A percentile compares a stretch with the other conserved stretches of the same genome.
These are phyloP conservation scores for Podila epicladia DNA, from an alignment of 192 early-diverging fungal species.

Conservation along the genomic window DNA sequence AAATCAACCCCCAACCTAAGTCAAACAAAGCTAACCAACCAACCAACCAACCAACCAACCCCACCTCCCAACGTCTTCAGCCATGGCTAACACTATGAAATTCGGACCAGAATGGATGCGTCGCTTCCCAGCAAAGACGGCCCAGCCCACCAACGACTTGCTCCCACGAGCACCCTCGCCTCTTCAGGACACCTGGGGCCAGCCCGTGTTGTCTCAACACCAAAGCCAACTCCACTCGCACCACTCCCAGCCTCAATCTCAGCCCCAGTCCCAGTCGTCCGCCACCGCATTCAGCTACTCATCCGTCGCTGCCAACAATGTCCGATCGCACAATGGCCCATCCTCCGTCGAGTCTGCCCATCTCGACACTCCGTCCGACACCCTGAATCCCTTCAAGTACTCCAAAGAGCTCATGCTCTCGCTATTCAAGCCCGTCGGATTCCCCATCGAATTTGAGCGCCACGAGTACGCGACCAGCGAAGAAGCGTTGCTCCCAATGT, in stretches of 20 bases:
- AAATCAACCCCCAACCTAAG: too few species aligned
- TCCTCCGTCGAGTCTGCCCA: constrained; percentile 3
- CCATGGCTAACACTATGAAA: constrained; percentile 68
- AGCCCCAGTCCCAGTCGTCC: background rate
- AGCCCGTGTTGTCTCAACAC: constrained; percentile 5
- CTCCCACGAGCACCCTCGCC: constrained; percentile 15
- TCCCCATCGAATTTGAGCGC: constrained; percentile 70
- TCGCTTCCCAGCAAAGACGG: constrained; percentile 2
- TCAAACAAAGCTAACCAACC: too few species aligned
- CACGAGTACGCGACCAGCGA: constrained; percentile 73
- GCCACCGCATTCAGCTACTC: constrained; percentile 20
- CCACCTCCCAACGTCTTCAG: constrained; percentile 5
- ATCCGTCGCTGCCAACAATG: constrained; percentile 26
- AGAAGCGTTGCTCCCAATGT: constrained; percentile 68
- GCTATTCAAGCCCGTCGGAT: constrained; percentile 68
- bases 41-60: constrained; percentile 2
- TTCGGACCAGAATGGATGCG: constrained; percentile 78
- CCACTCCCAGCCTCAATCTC: background rate
- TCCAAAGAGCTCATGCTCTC: constrained; percentile 80
- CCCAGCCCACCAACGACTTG: constrained; percentile 18
- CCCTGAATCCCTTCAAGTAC: constrained; percentile 70
- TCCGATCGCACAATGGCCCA: constrained; percentile 8
- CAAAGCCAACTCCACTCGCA: constrained; percentile 8
- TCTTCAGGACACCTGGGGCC: constrained; percentile 6
- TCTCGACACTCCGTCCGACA: constrained; percentile 27